Percentiles rank a stretch among this genome's conserved stretches.
Conservation (phyloP, 2,329 filamentous ascomycete species). For the Capronia epimyces region DNA sequence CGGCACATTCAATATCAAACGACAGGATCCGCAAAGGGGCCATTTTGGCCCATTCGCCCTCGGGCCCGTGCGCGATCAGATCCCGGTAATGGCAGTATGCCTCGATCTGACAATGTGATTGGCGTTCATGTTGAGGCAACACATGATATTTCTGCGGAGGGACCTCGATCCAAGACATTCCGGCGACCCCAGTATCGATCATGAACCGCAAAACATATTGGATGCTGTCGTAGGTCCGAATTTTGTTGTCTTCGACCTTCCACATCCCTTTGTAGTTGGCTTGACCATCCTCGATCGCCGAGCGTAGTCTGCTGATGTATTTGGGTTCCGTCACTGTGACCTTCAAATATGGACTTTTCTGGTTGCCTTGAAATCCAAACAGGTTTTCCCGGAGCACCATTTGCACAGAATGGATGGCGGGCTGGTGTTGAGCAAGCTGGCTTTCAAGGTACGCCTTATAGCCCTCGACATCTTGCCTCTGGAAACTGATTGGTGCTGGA, state of each 20-base stretch:
- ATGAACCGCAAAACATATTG: conserved; percentile 95
- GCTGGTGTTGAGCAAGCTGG: conserved; percentile 66
- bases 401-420: conserved; percentile 71
- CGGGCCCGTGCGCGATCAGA: conserved; percentile 77
- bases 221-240: conserved; percentile 92
- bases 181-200: conserved; percentile 89
- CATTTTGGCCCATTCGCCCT: conserved; percentile 97
- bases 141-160: conserved; percentile 68
- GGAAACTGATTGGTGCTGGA: conserved; percentile 77
- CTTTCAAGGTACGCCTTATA: conserved; percentile 78
- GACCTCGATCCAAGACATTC: conserved; percentile 97
- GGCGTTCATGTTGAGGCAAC: conserved; percentile 59
- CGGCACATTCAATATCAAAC: conserved; percentile 98
- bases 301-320: conserved; percentile 69
- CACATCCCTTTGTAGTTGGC: conserved; percentile 91
- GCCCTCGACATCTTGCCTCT: conserved; percentile 66
- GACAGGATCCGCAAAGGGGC: conserved; percentile 87
- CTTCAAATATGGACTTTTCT: conserved; percentile 85
- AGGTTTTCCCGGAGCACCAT: conserved; percentile 85
- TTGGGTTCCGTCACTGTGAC: conserved; percentile 89
- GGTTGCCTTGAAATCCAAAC: conserved; percentile 89
- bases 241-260: conserved; percentile 62
- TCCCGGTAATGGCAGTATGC: conserved; percentile 76
- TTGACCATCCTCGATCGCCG: conserved; percentile 65
- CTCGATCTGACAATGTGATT: conserved; percentile 96